Percentiles rank a stretch among this genome's conserved stretches.
These are phyloP conservation scores for Ophiobolus disseminans DNA, from an alignment of 2,329 filamentous ascomycete species.

Conservation along the genomic window DNA sequence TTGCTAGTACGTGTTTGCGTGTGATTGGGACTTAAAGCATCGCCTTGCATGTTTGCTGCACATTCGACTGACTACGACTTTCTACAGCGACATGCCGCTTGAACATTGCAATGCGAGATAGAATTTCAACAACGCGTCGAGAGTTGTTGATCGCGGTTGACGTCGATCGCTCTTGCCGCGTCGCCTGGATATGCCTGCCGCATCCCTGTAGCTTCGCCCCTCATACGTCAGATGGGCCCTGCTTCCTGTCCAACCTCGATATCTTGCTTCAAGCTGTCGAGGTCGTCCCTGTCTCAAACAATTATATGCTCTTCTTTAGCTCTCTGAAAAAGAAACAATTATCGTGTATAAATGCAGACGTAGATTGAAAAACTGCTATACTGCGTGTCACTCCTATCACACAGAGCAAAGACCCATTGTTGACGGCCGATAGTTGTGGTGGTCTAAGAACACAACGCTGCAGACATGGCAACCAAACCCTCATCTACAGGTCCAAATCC, in stretches of 20 bases:
- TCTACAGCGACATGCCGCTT: too few species aligned
- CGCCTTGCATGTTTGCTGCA: too few species aligned
- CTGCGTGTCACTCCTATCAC: too few species aligned
- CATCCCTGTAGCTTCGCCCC: constrained; percentile 32
- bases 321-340: not conserved
- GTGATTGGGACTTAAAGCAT: too few species aligned
- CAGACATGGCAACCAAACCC: constrained; percentile 33
- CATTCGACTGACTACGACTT: not conserved
- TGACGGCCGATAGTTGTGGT: too few species aligned
- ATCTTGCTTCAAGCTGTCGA: constrained; percentile 33
- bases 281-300: not conserved
- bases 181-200: constrained; percentile 20
- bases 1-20: not conserved
- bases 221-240: constrained; percentile 44
- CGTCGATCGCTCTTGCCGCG: constrained; percentile 23
- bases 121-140: not conserved
- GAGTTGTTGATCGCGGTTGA: constrained; percentile 25
- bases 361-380: too few species aligned
- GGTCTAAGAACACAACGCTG: too few species aligned
- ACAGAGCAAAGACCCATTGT: too few species aligned
- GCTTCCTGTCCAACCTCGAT: constrained; percentile 36
- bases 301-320: not conserved
- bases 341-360: too few species aligned
- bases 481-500: constrained; percentile 34
- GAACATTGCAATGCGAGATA: too few species aligned